These are phyloP conservation scores for Citrullus amarus DNA, from an alignment of 306 rosid species.

Conservation along the genomic window DNA sequence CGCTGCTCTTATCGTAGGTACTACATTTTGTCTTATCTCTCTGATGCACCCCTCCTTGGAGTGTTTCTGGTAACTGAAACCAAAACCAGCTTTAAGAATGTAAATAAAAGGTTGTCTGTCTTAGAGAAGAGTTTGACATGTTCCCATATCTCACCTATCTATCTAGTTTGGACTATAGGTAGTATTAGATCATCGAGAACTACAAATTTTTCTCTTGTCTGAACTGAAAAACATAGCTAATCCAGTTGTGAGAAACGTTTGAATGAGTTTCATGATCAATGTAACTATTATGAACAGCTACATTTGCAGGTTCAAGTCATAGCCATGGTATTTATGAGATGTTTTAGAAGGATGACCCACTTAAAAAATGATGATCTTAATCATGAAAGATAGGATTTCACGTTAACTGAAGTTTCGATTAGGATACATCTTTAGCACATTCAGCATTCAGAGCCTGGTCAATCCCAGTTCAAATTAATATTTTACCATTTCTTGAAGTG, in stretches of 20 bases:
- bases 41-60: background rate
- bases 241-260: background rate
- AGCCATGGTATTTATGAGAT: background rate
- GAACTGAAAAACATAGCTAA: background rate
- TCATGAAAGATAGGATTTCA: background rate
- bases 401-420: background rate
- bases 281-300: background rate
- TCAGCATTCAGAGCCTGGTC: background rate
- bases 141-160: background rate
- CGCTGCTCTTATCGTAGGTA: constrained; percentile 71
- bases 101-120: background rate
- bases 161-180: background rate
- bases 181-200: background rate
- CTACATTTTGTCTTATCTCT: constrained; percentile 6
- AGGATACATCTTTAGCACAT: background rate
- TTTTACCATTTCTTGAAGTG: background rate
- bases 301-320: background rate
- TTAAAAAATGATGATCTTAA: background rate
- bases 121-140: background rate
- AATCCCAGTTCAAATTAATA: background rate
- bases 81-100: background rate
- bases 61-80: constrained; percentile 1
- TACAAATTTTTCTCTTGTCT: background rate
- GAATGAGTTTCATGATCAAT: background rate
- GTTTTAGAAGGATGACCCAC: background rate